phyloP scores from a whole-genome alignment of 345 rosid genomes.

The Eucalyptus leucophloia region DNA sequence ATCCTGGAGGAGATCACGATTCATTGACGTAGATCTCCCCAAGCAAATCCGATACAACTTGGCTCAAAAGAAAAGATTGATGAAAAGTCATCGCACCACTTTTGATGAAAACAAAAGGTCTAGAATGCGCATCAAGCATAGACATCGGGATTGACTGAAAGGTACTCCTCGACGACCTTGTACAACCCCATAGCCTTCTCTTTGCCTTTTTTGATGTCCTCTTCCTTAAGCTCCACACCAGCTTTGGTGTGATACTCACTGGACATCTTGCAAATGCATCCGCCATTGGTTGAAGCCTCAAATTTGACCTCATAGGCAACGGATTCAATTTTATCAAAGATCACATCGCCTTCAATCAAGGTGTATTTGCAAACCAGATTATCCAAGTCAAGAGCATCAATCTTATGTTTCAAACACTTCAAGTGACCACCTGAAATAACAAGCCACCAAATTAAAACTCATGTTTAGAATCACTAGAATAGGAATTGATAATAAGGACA shows the following conservation, averaged over 20 bases:
- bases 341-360: background rate
- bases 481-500: too few relatives aligned
- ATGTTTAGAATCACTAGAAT: too few relatives aligned
- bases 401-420: background rate
- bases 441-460: too few relatives aligned
- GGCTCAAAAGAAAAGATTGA: too few relatives aligned
- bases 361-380: background rate
- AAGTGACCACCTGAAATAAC: background rate
- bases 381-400: background rate
- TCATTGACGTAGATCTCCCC: too few relatives aligned
- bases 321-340: constrained; percentile 4
- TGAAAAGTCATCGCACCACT: too few relatives aligned
- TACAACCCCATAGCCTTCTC: background rate
- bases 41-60: too few relatives aligned
- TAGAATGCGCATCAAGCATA: background rate
- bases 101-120: too few relatives aligned
- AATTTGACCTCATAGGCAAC: constrained; percentile 8
- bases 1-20: too few relatives aligned
- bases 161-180: constrained; percentile 10
- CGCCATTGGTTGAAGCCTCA: constrained; percentile 3
- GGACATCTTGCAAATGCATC: constrained; percentile 5
- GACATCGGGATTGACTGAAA: constrained; percentile 5
- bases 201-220: constrained; percentile 3
- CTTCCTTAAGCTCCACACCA: constrained; percentile 1
- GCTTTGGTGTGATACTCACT: constrained; percentile 1